phyloP scores from a whole-genome alignment of 2,329 filamentous ascomycete genomes.

The Colletotrichum sp. region DNA sequence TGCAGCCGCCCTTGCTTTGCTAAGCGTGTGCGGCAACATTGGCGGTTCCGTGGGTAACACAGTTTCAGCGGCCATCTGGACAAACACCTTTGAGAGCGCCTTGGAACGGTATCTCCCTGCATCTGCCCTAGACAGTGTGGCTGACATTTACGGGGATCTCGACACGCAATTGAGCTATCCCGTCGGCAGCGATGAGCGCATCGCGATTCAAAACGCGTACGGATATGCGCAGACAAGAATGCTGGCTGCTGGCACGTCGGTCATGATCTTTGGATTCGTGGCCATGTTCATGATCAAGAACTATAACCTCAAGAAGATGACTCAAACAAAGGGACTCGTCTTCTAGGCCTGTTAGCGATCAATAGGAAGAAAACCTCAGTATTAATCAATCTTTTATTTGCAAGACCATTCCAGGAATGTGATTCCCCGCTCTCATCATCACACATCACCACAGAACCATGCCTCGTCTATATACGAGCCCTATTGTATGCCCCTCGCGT shows the following conservation, averaged over 20 bases:
- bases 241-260: constrained; percentile 36
- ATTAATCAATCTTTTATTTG: no score
- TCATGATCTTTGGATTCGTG: constrained; percentile 32
- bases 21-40: constrained; percentile 48
- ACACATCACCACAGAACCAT: no score
- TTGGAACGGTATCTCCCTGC: constrained; percentile 55
- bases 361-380: no score
- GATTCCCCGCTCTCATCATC: no score
- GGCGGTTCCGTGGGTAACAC: constrained; percentile 51
- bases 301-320: constrained; percentile 50
- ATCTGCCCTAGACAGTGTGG: constrained; percentile 36
- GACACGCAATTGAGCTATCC: constrained; percentile 53
- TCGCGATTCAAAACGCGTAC: constrained; percentile 63
- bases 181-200: constrained; percentile 43
- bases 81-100: constrained; percentile 45
- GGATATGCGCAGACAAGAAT: constrained; percentile 52
- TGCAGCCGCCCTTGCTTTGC: constrained; percentile 51
- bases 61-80: constrained; percentile 48
- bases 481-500: no score
- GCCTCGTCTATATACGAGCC: no score
- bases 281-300: constrained; percentile 51
- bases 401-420: no score
- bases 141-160: constrained; percentile 57
- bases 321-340: constrained; percentile 56
- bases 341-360: constrained; percentile 37